Evolutionary conservation across 352 stramenopile species (phyloP), one percentile per base, ranked within the genome.

Genomic region (Globisporangium splendens): DNA sequence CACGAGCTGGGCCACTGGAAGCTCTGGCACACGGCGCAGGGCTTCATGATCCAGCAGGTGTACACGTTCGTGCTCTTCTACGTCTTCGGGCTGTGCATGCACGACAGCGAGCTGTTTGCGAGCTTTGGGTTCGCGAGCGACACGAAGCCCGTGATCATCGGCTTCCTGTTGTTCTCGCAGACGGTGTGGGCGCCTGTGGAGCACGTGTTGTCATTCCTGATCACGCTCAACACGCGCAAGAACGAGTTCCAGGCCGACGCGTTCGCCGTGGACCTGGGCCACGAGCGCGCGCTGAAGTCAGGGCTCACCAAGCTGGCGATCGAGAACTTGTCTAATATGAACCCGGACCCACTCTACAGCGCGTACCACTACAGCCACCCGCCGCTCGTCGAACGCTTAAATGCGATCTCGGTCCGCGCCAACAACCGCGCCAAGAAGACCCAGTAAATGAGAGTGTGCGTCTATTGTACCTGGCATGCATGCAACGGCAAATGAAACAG

Each of bases 281-380:
- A 98, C 69, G 93, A 83, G 17, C 61, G 83, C 39, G 79, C 79
- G n/a, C 78, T 99, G 33, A 92, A 98, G 70, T 94, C 82, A 33
- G 97, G 96, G 7, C 84, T 99, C 41, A 95, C 91, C 47, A 99
- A 99, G 80, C 96, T 99, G 49, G 87, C 93, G 70, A 84, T 99
- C 55, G 96, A 99, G 70, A 99, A 99, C 70, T 73, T 99, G 22
- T 88, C 86, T 64, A 98, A 98, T 66, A 98, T 99, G 91, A 98
- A 97, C 68, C 90, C 93, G 41, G 96, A 99, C 75, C 62, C 53
- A 55, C 86, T 94, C 63, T 99, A 98, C 77, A 96, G 84, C 35
- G 91, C 86, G 13, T 98, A 98, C 69, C 96, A 99, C 79, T 98
- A 99, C 78, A 97, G 81, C 65, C 97, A 99, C 72, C 97, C 97